Base-by-base conservation (phyloP, 768 basidiomycete species). In the Rhodotorula paludigena region DNA sequence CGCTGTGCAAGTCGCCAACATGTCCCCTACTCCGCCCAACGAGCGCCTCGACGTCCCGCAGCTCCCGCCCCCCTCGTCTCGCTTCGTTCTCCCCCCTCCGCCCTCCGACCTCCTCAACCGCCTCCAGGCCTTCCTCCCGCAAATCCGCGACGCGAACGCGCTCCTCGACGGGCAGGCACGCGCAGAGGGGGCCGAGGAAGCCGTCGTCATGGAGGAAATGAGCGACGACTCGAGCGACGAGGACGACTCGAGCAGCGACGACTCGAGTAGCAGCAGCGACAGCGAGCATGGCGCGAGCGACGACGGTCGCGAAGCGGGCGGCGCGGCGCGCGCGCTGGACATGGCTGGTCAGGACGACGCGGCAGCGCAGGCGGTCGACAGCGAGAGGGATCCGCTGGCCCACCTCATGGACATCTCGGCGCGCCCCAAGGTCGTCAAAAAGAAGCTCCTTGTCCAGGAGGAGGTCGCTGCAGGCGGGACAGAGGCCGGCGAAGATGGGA, bases 81-180 rank as follows among this genome's bases (percentile, higher is more conserved):
- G 63, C 28, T 72, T 72, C 66, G 63, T 72, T 39, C 57, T 72
- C 32, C 71, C 71, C 7, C 71, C 71, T 6, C 71, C 71, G 14
- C 63, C 63, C 48, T 72, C 71, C 48, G 71, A 65, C 60, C 66
- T 72, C 44, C 41, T 72, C 39, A 53, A 47, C 57, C 71, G 71
- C 25, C 53, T 72, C 3, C 65, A 71, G 45, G 70, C 71, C 6
- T 72, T 72, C 71, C 57, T 72, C 8, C 71, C 71, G 2, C 66
- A 72, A 30, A 68, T 72, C 64, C 59, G 54, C 15, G 33, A 44
- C 16, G 71, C 71, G 7, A 72, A 72, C 54, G 71, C 61, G 10
- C 38, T 33, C 41, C 60, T 72, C 51, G 71, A 53, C 14, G 38
- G 33, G 2, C 48, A 20, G 38, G n/a, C 38, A 55, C 38, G 48